Evolutionary conservation across 2,329 filamentous ascomycete genomes (phyloP).

Genomic region (Nemania bipapillata): DNA sequence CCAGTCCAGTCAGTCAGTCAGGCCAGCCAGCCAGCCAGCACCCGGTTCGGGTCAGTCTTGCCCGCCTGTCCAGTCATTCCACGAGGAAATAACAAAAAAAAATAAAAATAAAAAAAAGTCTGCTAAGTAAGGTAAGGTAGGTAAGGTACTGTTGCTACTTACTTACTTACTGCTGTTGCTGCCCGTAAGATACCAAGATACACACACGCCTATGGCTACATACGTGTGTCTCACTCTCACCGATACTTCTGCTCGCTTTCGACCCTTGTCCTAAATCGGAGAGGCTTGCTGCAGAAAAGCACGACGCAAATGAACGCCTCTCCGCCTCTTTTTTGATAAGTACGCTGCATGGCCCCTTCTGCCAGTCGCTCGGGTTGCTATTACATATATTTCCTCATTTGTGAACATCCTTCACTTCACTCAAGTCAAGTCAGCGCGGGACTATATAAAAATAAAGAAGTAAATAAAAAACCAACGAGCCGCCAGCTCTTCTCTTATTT

Average conservation of each 20-base stretch:
- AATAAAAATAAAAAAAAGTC: too few relatives aligned
- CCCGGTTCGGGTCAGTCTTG: conserved; percentile 1
- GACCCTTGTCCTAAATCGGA: conserved; percentile 48
- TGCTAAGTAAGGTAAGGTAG: too few relatives aligned
- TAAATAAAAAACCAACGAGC: conserved; percentile 2
- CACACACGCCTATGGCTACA: conserved; percentile 35
- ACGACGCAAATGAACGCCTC: conserved; percentile 39
- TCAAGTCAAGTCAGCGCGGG: conserved; percentile 34
- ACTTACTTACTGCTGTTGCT: conserved; percentile 30
- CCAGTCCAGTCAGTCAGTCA: conserved; percentile 23
- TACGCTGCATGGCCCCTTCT: conserved; percentile 41
- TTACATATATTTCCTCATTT: conserved; percentile 34
- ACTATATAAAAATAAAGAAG: not conserved
- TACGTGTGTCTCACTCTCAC: conserved; percentile 52
- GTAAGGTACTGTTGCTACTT: not conserved
- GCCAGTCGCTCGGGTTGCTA: conserved; percentile 37
- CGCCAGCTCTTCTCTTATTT: conserved; percentile 32
- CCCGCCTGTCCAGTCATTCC: conserved; percentile 31
- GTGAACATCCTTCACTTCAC: conserved; percentile 24
- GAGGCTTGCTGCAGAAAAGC: conserved; percentile 51
- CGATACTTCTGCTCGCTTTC: conserved; percentile 49
- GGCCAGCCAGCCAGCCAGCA: conserved; percentile 27
- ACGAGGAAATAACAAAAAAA: too few relatives aligned
- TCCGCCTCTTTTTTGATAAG: conserved; percentile 47
- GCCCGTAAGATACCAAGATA: conserved; percentile 40